A percentile compares a stretch with the other conserved stretches of the same genome.
These are phyloP conservation scores for Gentiana dahurica DNA, from an alignment of 257 asterid genomes.

Conservation along the genomic window DNA sequence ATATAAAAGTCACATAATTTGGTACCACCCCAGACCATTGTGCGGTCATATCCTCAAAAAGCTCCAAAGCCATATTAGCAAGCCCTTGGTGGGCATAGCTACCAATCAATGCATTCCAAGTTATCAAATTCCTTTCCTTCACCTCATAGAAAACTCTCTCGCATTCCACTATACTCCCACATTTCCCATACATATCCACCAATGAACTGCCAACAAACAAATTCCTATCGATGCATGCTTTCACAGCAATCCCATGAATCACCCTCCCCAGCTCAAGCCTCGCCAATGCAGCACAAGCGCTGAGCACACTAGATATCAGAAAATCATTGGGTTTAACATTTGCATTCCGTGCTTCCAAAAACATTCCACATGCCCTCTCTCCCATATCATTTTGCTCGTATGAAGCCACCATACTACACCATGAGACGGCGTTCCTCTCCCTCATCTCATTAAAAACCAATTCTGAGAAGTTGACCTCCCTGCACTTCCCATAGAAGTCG, in stretches of 20 bases:
- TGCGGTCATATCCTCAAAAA: constrained; percentile 46
- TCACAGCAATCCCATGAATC: constrained; percentile 63
- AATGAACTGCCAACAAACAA: constrained; percentile 78
- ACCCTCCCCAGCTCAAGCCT: constrained; percentile 67
- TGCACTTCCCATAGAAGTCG: constrained; percentile 79
- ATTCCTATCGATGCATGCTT: constrained; percentile 55
- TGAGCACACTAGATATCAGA: constrained; percentile 71
- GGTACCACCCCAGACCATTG: constrained; percentile 27
- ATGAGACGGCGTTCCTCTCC: constrained; percentile 53
- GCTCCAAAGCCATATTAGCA: constrained; percentile 49
- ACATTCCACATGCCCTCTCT: constrained; percentile 49
- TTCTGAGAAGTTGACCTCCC: constrained; percentile 34
- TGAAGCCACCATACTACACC: constrained; percentile 76
- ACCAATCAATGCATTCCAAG: constrained; percentile 83
- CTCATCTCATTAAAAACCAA: constrained; percentile 39
- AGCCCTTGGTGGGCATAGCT: constrained; percentile 82
- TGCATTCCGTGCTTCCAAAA: constrained; percentile 36
- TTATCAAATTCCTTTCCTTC: constrained; percentile 51
- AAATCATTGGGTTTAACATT: constrained; percentile 48
- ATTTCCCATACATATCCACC: constrained; percentile 88
- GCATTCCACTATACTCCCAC: constrained; percentile 68
- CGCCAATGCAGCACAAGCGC: constrained; percentile 81
- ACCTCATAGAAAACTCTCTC: constrained; percentile 38
- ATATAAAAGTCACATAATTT: constrained; percentile 68
- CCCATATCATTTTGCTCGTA: constrained; percentile 72